Evolutionary conservation across 768 basidiomycete species (phyloP).

Genomic region (Lanmaoa pseudosensibilis): DNA sequence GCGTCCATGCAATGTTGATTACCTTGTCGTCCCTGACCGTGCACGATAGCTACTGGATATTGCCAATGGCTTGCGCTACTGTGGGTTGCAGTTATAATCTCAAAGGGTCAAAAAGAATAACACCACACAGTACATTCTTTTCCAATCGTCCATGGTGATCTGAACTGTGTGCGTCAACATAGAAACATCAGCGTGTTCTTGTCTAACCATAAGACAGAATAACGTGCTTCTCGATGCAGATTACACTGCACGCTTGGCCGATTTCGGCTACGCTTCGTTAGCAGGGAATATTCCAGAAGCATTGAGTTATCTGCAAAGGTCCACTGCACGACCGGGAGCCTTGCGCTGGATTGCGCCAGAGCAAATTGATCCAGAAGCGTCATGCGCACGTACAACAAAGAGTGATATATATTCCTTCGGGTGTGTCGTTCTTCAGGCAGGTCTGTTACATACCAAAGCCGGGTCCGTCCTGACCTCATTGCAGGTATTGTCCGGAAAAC

Average conservation of each 20-base stretch:
- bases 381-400: neutral
- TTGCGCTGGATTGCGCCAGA: constrained; percentile 46
- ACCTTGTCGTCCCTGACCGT: constrained; percentile 18
- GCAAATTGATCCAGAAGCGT: constrained; percentile 23
- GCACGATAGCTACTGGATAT: constrained; percentile 15
- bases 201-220: constrained; percentile 8
- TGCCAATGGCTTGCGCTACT: constrained; percentile 15
- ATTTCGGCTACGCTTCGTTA: constrained; percentile 42
- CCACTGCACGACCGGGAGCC: constrained; percentile 33
- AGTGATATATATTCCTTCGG: constrained; percentile 21
- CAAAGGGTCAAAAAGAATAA: neutral
- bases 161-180: constrained; percentile 16
- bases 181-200: too few relatives aligned
- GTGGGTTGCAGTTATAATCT: constrained; percentile 8
- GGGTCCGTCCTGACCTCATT: neutral
- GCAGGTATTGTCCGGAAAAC: constrained; percentile 10
- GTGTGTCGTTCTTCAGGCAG: constrained; percentile 34
- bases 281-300: constrained; percentile 9
- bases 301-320: constrained; percentile 9
- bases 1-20: constrained; percentile 2
- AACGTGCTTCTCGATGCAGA: constrained; percentile 21
- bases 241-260: constrained; percentile 40
- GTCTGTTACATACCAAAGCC: neutral
- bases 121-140: constrained; percentile 13
- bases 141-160: constrained; percentile 21